Conservation (phyloP, 345 rosid genomes). For the Gossypium arboreum region DNA sequence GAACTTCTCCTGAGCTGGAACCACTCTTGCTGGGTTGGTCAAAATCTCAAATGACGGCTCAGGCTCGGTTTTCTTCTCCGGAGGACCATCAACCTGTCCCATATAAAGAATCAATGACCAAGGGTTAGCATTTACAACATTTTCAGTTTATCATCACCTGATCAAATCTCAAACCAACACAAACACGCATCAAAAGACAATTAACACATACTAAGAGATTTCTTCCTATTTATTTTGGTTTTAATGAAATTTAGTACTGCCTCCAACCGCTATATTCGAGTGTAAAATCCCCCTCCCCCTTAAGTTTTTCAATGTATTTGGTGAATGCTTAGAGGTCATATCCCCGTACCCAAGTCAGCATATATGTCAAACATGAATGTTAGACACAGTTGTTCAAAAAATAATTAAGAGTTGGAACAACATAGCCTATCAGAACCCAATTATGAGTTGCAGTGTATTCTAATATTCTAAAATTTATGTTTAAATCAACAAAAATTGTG, state of each 20-base stretch:
- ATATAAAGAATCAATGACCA: neutral
- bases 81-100: conserved; percentile 68
- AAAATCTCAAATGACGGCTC: conserved; percentile 79
- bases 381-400: too few species aligned
- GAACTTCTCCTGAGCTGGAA: conserved; percentile 87
- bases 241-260: neutral
- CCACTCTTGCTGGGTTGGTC: conserved; percentile 94
- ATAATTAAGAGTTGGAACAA: too few species aligned
- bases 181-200: neutral
- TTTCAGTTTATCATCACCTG: neutral
- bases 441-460: neutral
- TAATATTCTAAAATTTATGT: neutral
- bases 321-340: too few species aligned
- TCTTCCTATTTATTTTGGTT: neutral
- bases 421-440: neutral
- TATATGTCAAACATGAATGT: too few species aligned
- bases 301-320: too few species aligned
- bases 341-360: too few species aligned
- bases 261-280: neutral
- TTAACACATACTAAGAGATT: neutral
- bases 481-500: neutral
- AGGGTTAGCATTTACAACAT: neutral
- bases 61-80: conserved; percentile 86
- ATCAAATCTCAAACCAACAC: neutral
- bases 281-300: too few species aligned